A percentile compares a stretch with the other conserved stretches of the same genome.
Conservation (phyloP, 768 basidiomycete genomes). For the Russula virescens region DNA sequence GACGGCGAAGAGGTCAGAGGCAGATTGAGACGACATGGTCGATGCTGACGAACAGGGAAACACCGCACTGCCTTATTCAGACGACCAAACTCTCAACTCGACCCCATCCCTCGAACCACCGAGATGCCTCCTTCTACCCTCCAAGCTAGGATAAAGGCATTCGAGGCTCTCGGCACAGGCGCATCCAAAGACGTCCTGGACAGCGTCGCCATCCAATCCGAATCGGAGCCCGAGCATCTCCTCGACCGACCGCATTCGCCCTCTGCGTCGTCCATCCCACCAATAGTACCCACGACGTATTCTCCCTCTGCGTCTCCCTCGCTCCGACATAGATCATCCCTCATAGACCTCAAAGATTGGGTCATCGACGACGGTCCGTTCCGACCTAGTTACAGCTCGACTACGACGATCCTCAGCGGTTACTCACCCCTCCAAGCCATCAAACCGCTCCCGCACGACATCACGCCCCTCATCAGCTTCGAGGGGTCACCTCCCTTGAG, state of each 20-base stretch:
- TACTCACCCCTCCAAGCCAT: neutral
- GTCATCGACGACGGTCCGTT: constrained; percentile 53
- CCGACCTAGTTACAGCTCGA: neutral
- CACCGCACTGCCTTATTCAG: neutral
- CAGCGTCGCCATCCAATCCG: constrained; percentile 12
- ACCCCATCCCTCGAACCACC: neutral
- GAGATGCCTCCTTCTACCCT: constrained; percentile 21
- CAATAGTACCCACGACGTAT: constrained; percentile 13
- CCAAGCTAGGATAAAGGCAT: constrained; percentile 24
- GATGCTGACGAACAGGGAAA: too few relatives aligned
- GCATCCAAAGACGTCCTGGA: constrained; percentile 18
- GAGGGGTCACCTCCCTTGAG: constrained; percentile 39
- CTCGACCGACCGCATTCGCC: constrained; percentile 21
- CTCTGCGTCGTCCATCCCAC: constrained; percentile 14
- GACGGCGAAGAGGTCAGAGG: constrained; percentile 62
- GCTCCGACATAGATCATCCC: constrained; percentile 39
- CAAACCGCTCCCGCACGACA: constrained; percentile 18
- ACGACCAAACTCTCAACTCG: too few relatives aligned
- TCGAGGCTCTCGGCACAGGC: constrained; percentile 20
- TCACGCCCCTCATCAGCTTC: constrained; percentile 47
- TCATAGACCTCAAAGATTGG: constrained; percentile 68
- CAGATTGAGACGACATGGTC: constrained; percentile 36
- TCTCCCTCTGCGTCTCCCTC: constrained; percentile 21
- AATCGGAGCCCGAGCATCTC: constrained; percentile 14
- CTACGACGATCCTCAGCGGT: neutral